Percentiles rank a stretch among this genome's conserved stretches.
Conservation (phyloP, 1,284 basidiomycete species). For the Irpex sp. region DNA sequence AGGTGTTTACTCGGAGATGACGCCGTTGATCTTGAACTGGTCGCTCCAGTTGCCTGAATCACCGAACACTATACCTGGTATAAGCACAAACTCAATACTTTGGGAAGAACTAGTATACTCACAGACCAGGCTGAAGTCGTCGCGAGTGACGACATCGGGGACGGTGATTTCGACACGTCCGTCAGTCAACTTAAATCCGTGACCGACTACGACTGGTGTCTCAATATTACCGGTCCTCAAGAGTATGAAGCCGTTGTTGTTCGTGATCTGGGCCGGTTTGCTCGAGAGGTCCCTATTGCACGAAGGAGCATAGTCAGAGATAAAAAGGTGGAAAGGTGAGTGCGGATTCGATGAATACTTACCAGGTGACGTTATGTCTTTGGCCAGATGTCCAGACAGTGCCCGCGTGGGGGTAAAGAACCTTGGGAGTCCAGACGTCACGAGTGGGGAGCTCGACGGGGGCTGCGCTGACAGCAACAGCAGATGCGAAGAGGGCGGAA, state of each 20-base stretch:
- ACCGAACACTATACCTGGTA: slow-evolving; percentile 8
- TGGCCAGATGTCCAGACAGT: slow-evolving; percentile 14
- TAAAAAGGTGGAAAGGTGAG: background rate
- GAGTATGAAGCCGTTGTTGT: slow-evolving; percentile 22
- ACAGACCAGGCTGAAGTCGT: slow-evolving; percentile 43
- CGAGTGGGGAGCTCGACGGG: slow-evolving; percentile 1
- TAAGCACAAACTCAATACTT: background rate
- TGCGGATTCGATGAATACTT: background rate
- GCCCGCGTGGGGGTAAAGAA: slow-evolving; percentile 12
- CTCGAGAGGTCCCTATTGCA: slow-evolving; percentile 34
- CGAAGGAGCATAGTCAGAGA: background rate
- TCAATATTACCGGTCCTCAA: slow-evolving; percentile 7
- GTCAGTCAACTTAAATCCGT: slow-evolving; percentile 35
- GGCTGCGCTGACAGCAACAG: slow-evolving; percentile 3
- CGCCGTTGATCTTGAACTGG: slow-evolving; percentile 9
- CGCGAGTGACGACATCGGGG: slow-evolving; percentile 33
- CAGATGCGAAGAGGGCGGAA: slow-evolving; percentile 1
- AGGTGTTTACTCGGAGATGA: background rate
- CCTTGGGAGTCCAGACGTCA: slow-evolving; percentile 10
- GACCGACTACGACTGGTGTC: slow-evolving; percentile 34
- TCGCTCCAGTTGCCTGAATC: slow-evolving; percentile 11
- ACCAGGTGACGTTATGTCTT: slow-evolving; percentile 17
- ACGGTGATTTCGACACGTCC: slow-evolving; percentile 37
- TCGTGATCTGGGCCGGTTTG: slow-evolving; percentile 41
- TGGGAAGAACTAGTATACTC: slow-evolving; percentile 20